Evolutionary conservation across 352 stramenopile genomes (phyloP).

Genomic region (Phytophthora sp.): DNA sequence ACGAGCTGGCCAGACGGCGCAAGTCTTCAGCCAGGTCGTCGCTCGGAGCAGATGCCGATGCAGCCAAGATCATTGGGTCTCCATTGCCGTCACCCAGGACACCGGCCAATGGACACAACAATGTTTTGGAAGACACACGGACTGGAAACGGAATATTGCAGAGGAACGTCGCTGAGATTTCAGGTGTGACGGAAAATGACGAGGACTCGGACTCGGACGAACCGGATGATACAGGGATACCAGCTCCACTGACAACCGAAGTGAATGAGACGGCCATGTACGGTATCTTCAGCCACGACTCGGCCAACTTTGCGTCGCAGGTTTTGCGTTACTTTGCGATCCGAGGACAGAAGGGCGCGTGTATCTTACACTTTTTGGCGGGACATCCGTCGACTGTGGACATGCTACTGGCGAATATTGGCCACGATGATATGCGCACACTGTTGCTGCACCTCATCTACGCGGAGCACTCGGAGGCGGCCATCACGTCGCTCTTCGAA

Average conservation of each 20-base stretch:
- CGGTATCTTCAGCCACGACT: conserved; percentile 78
- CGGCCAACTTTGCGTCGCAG: conserved; percentile 81
- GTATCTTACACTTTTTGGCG: conserved; percentile 76
- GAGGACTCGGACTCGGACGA: conserved; percentile 48
- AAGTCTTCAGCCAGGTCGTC: conserved; percentile 48
- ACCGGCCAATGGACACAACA: conserved; percentile 15
- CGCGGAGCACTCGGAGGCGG: conserved; percentile 80
- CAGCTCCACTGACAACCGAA: conserved; percentile 40
- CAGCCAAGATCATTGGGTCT: conserved; percentile 12
- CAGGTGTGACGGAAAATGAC: conserved; percentile 31
- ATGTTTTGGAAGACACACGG: not conserved
- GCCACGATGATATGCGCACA: conserved; percentile 82
- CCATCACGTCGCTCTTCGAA: conserved; percentile 75
- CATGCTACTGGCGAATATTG: conserved; percentile 80
- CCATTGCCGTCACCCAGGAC: conserved; percentile 37
- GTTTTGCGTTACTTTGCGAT: conserved; percentile 85
- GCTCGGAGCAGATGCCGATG: conserved; percentile 24
- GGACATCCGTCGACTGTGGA: conserved; percentile 63
- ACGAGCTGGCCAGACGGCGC: conserved; percentile 11
- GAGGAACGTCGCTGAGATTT: conserved; percentile 34
- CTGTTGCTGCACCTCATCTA: conserved; percentile 84
- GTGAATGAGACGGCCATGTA: conserved; percentile 57
- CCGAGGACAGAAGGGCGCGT: conserved; percentile 75
- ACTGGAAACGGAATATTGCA: conserved; percentile 1
- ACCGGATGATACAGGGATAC: conserved; percentile 42